Base-by-base conservation (phyloP, 2,329 filamentous ascomycete genomes). In the Sordariomycetes sp. region DNA sequence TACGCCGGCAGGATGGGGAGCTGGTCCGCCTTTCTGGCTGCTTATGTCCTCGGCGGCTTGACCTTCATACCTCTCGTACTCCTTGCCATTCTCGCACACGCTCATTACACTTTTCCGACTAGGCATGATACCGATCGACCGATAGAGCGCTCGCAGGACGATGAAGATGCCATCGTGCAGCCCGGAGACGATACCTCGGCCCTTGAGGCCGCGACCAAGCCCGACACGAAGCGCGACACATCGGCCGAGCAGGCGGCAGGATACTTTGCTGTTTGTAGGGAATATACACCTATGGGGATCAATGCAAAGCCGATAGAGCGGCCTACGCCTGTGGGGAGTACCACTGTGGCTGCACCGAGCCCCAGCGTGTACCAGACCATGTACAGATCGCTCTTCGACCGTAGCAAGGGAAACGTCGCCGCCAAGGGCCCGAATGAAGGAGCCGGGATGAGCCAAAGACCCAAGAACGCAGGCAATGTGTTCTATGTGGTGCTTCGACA, bases 291-390 rank as follows among this genome's bases (percentile, higher is more conserved):
- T 27, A 86, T 87, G 53, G 88, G 87, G 27, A 81, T 94, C 56
- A 93, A 93, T 64, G 86, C 86, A 39, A 94, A 90, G 60, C 87
- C 88, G 6, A 87, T 90, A 38, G 88, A 94, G 61, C 75, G 86
- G 39, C 76, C 79, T 21, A 90, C 85, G 1, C 86, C 87, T 6
- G 75, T 85, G 10, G 86, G 86, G 14, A 79, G 82, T 37, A 60
- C 73, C 34, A 81, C 83, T 12, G 78, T 92, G 29, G 76, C 81
- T 21, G 68, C 82, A 27, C 82, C 87, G 37, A 94, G 86, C 50
- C 87, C 84, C 37, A 95, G 90, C 55, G 90, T 98, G 24, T 96
- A 96, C 58, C 92, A 96, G 70, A 83, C 83, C 55, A 95, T 98
- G 86, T 98, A 98, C 61, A 72, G 87, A 53, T 94, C 84, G 55